Evolutionary conservation across 257 asterid species (phyloP), one percentile per base, ranked within the genome.

Genomic region (Paraleonurus japonicus): DNA sequence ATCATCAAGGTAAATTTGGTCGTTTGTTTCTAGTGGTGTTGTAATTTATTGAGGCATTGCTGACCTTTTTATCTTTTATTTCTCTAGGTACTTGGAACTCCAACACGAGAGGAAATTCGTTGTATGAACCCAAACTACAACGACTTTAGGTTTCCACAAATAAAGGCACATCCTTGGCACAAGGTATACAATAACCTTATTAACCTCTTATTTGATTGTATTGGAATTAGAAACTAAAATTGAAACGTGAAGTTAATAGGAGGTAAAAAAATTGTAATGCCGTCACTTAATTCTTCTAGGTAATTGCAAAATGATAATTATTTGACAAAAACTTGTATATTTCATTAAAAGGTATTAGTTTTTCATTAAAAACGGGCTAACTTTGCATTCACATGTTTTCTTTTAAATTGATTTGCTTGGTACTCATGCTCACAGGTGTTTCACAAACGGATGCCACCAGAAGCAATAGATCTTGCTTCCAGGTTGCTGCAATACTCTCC

Each of bases 131-230:
- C 98, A 41, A 88, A 85, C 74, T 92, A 92, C 63, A 90, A 78
- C 10, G 98, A 90, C 74, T 92, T 88, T 78, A 90, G 96, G 85
- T 92, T 92, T 84, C 98, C 98, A 63, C 98, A 90, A 83, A 84
- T 85, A 41, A 92, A 92, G 76, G 96, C 98, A 1, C 98, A 92
- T 81, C 98, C 98, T 39, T 92, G 98, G 98, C 98, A 92, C 83
- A 92, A 92, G 95, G 98, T 92, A 35, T 35, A 35, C 43, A 35
- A 35, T 35, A 35, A 35, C 11, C 12, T 33, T 7, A 8, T 35
- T 35, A 35, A 1, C 43, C 11, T 35, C 43, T 35, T 35, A 35
- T 35, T 35, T 35, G 43, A 35, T 35, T 35, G 6, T 6, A 35
- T 35, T 35, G 43, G 43, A 35, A 35, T 7, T 35, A 8, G 43